These are phyloP conservation scores for Ensete ventricosum DNA, from an alignment of 176 grass and related monocot species.

Conservation along the genomic window DNA sequence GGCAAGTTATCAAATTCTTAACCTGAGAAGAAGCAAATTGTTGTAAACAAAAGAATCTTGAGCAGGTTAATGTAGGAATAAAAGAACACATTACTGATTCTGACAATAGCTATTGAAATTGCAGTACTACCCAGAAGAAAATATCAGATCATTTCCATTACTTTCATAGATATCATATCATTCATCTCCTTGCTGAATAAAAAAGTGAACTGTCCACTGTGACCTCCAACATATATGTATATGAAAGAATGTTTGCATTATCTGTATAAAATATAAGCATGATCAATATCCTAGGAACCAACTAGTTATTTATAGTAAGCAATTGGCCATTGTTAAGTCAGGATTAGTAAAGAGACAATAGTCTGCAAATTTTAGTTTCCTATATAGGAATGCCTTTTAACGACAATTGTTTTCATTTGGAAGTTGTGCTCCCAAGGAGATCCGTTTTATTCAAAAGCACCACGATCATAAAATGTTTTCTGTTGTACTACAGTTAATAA, in stretches of 20 bases:
- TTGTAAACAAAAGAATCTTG: not conserved
- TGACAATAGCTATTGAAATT: not conserved
- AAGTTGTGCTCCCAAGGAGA: no score
- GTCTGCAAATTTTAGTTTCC: no score
- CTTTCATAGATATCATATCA: conserved; percentile 5
- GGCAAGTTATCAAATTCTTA: conserved; percentile 94
- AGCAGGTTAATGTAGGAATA: not conserved
- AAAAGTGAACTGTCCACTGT: not conserved
- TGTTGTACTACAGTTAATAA: no score
- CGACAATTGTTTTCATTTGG: no score
- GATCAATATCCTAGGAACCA: no score
- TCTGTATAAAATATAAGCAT: no score
- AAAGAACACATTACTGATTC: not conserved
- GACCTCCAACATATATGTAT: not conserved
- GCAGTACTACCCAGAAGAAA: not conserved
- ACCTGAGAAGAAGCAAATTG: conserved; percentile 34
- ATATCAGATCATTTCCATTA: conserved; percentile 1
- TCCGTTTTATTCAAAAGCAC: no score
- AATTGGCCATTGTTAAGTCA: no score
- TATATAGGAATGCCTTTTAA: no score
- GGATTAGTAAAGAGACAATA: no score
- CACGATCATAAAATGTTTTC: no score
- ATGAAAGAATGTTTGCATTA: not conserved
- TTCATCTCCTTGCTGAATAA: not conserved
- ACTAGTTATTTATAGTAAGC: no score